These are phyloP conservation scores for Trichoderma afroharzianum DNA, from an alignment of 2,329 filamentous ascomycete species.

Conservation along the genomic window DNA sequence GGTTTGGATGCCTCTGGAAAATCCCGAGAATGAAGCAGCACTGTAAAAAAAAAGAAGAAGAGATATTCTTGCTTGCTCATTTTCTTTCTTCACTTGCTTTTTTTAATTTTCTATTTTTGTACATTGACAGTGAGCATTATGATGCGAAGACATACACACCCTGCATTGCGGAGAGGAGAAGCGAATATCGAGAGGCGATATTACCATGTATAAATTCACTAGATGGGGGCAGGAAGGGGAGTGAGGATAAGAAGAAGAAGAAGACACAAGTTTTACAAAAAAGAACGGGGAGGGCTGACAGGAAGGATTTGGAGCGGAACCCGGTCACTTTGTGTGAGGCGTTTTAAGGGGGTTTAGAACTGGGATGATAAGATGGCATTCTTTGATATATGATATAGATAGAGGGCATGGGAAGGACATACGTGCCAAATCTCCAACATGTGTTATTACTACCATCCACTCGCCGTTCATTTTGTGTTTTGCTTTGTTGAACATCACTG, in stretches of 20 bases:
- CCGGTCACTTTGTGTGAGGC: constrained; percentile 12
- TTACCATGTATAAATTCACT: constrained; percentile 1
- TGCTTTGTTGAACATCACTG: not conserved
- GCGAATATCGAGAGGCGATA: not conserved
- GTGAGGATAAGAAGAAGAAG: not conserved
- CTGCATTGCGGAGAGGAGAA: not conserved
- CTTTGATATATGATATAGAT: constrained; percentile 24
- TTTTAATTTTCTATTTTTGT: not conserved
- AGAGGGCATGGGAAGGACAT: constrained; percentile 24
- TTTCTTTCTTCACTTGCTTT: not conserved
- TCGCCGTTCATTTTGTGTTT: not conserved
- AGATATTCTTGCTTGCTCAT: not conserved
- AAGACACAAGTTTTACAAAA: constrained; percentile 25
- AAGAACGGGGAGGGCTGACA: constrained; percentile 21
- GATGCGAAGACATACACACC: constrained; percentile 4
- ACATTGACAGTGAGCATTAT: constrained; percentile 9
- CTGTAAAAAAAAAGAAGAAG: not conserved
- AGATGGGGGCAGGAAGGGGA: not conserved
- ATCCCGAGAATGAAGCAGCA: not conserved
- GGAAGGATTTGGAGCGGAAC: not conserved
- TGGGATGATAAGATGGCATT: constrained; percentile 23
- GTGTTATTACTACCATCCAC: constrained; percentile 16
- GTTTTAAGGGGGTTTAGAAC: constrained; percentile 22
- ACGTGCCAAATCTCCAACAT: constrained; percentile 27
- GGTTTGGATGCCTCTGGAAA: constrained; percentile 34